phyloP scores from a whole-genome alignment of 1,284 basidiomycete genomes.

The Cutaneotrichosporon sp. region DNA sequence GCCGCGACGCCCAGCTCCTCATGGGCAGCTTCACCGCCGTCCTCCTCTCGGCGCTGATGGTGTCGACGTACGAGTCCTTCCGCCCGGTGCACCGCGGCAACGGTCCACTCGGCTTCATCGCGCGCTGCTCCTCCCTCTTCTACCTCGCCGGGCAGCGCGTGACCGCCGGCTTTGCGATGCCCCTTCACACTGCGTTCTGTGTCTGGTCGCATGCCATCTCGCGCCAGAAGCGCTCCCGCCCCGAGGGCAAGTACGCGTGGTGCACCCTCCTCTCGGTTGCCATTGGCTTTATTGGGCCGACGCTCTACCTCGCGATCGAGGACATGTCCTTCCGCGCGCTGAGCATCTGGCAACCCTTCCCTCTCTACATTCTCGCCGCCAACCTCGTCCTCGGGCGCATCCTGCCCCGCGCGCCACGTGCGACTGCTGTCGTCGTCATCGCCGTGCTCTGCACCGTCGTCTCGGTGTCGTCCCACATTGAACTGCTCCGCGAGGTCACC shows the following conservation, averaged over 20 bases:
- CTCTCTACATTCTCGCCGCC: slow-evolving; percentile 16
- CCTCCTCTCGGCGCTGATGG: slow-evolving; percentile 5
- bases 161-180: slow-evolving; percentile 16
- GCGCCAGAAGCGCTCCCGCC: neutral
- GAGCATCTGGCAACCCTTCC: slow-evolving; percentile 24
- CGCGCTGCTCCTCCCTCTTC: slow-evolving; percentile 14
- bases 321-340: slow-evolving; percentile 12
- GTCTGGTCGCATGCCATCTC: neutral
- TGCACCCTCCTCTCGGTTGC: slow-evolving; percentile 6
- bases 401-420: slow-evolving; percentile 1
- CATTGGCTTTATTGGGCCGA: slow-evolving; percentile 9
- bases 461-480: slow-evolving; percentile 8
- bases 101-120: neutral
- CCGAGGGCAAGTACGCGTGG: slow-evolving; percentile 17
- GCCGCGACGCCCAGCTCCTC: slow-evolving; percentile 8
- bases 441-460: slow-evolving; percentile 4
- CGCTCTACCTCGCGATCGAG: slow-evolving; percentile 3
- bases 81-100: slow-evolving; percentile 9
- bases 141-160: slow-evolving; percentile 17
- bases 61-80: slow-evolving; percentile 18
- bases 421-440: slow-evolving; percentile 8
- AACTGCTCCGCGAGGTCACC: slow-evolving; percentile 8
- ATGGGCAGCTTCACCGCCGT: slow-evolving; percentile 15
- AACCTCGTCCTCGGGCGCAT: slow-evolving; percentile 15
- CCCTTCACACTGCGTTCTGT: slow-evolving; percentile 12